Percentiles rank a stretch among this genome's conserved stretches.
Evolutionary conservation across 495 filamentous ascomycete species (phyloP).

Genomic region (Penicillium argentinense): DNA sequence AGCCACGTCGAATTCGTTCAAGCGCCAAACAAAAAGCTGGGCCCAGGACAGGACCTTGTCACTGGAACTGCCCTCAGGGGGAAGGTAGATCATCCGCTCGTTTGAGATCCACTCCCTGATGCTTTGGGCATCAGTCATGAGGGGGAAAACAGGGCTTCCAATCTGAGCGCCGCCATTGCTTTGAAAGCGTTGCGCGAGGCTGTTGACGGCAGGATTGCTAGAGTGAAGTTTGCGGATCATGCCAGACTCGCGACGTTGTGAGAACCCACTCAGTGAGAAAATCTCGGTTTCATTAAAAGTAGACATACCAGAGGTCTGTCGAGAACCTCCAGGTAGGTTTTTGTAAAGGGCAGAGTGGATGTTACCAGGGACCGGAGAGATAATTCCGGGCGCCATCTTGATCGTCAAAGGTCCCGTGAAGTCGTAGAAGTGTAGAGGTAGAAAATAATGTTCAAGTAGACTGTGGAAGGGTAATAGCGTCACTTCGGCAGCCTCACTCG

Average conservation of each 20-base stretch:
- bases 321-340: constrained; percentile 11
- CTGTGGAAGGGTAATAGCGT: too few species aligned
- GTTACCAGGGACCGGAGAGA: constrained; percentile 23
- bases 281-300: constrained; percentile 24
- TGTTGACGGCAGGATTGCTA: constrained; percentile 22
- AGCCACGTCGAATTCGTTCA: constrained; percentile 33
- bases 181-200: constrained; percentile 23
- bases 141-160: constrained; percentile 13
- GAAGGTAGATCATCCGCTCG: constrained; percentile 38
- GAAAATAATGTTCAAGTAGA: too few species aligned
- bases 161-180: constrained; percentile 27
- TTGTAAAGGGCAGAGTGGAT: constrained; percentile 18
- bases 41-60: constrained; percentile 40
- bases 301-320: constrained; percentile 21
- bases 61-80: constrained; percentile 38
- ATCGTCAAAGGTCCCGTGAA: too few species aligned
- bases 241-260: constrained; percentile 17
- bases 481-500: too few species aligned
- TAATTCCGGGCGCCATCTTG: constrained; percentile 26
- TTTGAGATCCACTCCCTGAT: constrained; percentile 29
- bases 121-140: constrained; percentile 24
- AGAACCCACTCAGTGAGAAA: constrained; percentile 22
- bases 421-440: too few species aligned
- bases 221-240: constrained; percentile 19
- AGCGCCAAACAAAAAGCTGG: constrained; percentile 22